Base-by-base conservation (phyloP, 169 alveolate genomes). In the Besnoitia besnoiti region DNA sequence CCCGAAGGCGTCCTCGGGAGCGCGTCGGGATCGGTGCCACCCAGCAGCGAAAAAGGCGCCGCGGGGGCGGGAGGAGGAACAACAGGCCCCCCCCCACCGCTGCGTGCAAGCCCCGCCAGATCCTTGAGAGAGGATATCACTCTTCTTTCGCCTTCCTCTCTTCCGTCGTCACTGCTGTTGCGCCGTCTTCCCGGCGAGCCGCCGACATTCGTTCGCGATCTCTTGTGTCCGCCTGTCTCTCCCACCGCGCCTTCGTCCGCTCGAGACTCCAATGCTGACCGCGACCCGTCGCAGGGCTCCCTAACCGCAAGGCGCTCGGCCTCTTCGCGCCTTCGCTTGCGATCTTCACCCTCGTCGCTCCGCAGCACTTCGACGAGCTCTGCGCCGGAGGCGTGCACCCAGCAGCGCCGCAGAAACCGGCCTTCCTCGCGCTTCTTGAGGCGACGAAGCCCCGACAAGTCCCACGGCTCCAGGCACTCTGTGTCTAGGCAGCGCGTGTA, bases 381-480 rank as follows among this genome's bases (percentile, higher is more conserved):
- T 10, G 10, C 30, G 62, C 62, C 62, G 62, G 30, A 10, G 10
- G 10, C 62, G 10, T 10, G 19, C 62, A 19, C 62, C 19, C 30
- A 10, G 62, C 44, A n/a, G 80, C 80, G 44, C 46, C 80, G 47
- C 46, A 1, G 19, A 42, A 1, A 35, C 44, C 80, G 44, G 12
- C 39, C 42, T 2, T 19, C 80, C n/a, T 30, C 80, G 3, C 80
- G 80, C 39, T n/a, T 35, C 42, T 67, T 67, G 14, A 16, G 80
- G 39, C 39, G 47, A 16, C 42, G 93, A 5, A 90, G 24, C 33
- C 75, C 76, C 50, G 85, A 42, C 44, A 82, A 33, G 19, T 16
- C 16, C 93, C 95, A 95, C 30, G 84, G 96, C 94, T 61, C 96
- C 94, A 91, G 93, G 67, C 62, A 33, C 90, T 85, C 89, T 73